phyloP scores from a whole-genome alignment of 192 early-diverging fungal species.

The Linnemannia zychae region DNA sequence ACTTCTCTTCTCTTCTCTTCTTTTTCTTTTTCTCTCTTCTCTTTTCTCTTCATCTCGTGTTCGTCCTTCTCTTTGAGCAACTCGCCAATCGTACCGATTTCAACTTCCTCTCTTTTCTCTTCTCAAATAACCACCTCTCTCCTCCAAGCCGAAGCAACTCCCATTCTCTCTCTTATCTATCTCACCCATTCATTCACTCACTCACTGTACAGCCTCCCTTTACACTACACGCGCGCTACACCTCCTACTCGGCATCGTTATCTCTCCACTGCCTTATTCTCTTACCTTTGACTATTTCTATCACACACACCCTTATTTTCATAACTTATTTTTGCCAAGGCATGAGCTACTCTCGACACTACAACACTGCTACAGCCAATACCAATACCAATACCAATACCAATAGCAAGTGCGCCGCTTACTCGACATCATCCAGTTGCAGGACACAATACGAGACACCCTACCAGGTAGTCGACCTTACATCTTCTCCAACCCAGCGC shows the following conservation, averaged over 20 bases:
- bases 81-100: conserved; percentile 1
- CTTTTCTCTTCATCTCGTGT: background rate
- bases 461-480: conserved; percentile 5
- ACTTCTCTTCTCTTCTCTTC: background rate
- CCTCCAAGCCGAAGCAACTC: background rate
- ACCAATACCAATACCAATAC: background rate
- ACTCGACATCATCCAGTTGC: conserved; percentile 18
- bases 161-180: background rate
- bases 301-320: background rate
- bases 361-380: background rate
- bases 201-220: background rate
- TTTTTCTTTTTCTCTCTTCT: background rate
- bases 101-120: background rate
- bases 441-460: conserved; percentile 25
- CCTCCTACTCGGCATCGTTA: too few relatives aligned
- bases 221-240: too few relatives aligned
- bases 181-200: background rate
- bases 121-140: background rate
- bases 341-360: background rate
- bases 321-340: background rate
- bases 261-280: background rate
- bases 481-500: background rate
- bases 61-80: background rate
- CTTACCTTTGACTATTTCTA: background rate
- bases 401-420: conserved; percentile 4